Conservation (phyloP, 768 basidiomycete genomes). For the Russula brevipes region DNA sequence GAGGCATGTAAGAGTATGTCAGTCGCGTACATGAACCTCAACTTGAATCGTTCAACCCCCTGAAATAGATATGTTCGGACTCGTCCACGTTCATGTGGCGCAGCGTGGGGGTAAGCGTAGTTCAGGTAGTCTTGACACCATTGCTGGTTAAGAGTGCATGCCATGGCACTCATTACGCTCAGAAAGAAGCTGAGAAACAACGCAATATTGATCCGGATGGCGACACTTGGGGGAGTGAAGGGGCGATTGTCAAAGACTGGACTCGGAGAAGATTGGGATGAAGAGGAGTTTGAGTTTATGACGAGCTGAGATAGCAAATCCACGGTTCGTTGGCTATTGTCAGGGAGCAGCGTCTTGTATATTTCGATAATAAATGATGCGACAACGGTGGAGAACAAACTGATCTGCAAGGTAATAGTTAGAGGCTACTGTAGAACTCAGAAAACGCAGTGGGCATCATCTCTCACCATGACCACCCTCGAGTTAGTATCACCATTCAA, state of each 20-base stretch:
- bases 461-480: conserved; percentile 23
- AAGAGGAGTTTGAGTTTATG: too few species aligned
- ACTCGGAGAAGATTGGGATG: too few species aligned
- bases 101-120: neutral
- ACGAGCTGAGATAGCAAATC: neutral
- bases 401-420: neutral
- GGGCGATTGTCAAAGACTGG: neutral
- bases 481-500: conserved; percentile 20
- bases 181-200: conserved; percentile 19
- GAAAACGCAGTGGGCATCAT: neutral
- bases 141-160: conserved; percentile 19
- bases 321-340: neutral
- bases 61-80: conserved; percentile 7
- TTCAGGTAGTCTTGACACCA: conserved; percentile 14
- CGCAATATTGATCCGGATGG: conserved; percentile 15
- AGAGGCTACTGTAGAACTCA: neutral
- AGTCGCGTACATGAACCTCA: conserved; percentile 12
- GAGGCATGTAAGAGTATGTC: conserved; percentile 14
- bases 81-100: conserved; percentile 13
- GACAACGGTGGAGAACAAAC: conserved; percentile 24
- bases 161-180: conserved; percentile 12
- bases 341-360: conserved; percentile 19
- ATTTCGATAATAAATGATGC: conserved; percentile 24
- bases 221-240: neutral
- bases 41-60: conserved; percentile 8